phyloP scores from a whole-genome alignment of 2,329 filamentous ascomycete genomes.

The Colletotrichum limetticola region DNA sequence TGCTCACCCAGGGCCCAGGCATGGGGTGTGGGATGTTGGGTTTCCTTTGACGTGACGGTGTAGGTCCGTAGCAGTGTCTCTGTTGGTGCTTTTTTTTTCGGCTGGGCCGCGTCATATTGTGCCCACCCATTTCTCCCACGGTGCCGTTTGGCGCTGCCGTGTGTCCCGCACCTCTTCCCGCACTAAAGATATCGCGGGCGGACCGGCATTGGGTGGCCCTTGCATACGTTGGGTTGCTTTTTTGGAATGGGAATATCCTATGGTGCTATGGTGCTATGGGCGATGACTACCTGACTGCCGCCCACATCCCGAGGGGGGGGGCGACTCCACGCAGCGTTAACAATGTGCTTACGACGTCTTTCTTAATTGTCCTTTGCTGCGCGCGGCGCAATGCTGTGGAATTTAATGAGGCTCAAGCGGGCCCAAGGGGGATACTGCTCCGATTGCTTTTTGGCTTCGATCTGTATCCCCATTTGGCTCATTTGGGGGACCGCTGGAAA shows the following conservation, averaged over 20 bases:
- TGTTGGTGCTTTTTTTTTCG: not conserved
- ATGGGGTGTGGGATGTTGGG: too few relatives aligned
- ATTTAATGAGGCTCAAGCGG: too few relatives aligned
- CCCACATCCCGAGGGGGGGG: constrained; percentile 18
- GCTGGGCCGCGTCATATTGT: constrained; percentile 30
- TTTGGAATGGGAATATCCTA: not conserved
- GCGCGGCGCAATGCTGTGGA: too few relatives aligned
- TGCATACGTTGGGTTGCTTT: not conserved
- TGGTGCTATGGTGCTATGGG: not conserved
- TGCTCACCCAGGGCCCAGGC: too few relatives aligned
- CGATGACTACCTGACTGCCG: not conserved
- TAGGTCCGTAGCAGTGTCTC: not conserved
- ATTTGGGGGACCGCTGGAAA: too few relatives aligned
- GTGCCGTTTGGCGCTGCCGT: constrained; percentile 17
- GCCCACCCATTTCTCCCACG: not conserved
- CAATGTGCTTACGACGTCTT: too few relatives aligned
- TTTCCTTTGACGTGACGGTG: not conserved
- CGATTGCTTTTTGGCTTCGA: too few relatives aligned
- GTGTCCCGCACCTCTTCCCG: constrained; percentile 6
- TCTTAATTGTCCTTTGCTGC: too few relatives aligned
- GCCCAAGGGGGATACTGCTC: too few relatives aligned
- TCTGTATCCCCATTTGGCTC: too few relatives aligned
- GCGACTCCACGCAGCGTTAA: too few relatives aligned
- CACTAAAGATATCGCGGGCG: constrained; percentile 1
- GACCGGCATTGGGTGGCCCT: not conserved